phyloP scores from a whole-genome alignment of 257 asterid species.

The Lantana camara region DNA sequence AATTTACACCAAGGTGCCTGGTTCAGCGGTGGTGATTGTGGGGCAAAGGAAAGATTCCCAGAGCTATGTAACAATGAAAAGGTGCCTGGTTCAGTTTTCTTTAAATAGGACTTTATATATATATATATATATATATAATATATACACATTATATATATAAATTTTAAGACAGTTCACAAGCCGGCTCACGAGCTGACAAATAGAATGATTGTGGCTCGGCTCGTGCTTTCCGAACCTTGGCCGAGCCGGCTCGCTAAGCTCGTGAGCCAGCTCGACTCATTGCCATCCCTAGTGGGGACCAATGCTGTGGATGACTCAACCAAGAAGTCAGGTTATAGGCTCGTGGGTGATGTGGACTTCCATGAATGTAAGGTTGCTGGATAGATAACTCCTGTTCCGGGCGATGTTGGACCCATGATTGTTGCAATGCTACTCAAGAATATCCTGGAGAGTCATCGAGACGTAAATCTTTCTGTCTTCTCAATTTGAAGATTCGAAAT shows the following conservation, averaged over 20 bases:
- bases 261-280: no score
- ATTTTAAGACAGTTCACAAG: no score
- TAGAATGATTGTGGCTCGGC: no score
- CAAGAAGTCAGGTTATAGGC: constrained; percentile 84
- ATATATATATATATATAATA: no score
- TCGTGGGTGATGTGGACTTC: constrained; percentile 92
- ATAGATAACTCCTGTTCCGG: constrained; percentile 94
- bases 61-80: constrained; percentile 90
- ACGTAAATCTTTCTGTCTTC: constrained; percentile 15
- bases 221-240: no score
- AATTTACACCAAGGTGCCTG: constrained; percentile 81
- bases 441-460: constrained; percentile 71
- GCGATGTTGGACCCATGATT: constrained; percentile 97
- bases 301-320: constrained; percentile 82
- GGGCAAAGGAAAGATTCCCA: constrained; percentile 93
- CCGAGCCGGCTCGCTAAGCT: no score
- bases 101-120: no score
- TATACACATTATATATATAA: no score
- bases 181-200: no score
- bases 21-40: constrained; percentile 92
- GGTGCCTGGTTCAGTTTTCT: no score
- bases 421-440: constrained; percentile 94
- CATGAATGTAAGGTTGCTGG: constrained; percentile 79
- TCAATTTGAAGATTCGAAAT: neutral
- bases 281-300: no score